Conservation (phyloP, 768 basidiomycete species). For the Mycena alexandri region DNA sequence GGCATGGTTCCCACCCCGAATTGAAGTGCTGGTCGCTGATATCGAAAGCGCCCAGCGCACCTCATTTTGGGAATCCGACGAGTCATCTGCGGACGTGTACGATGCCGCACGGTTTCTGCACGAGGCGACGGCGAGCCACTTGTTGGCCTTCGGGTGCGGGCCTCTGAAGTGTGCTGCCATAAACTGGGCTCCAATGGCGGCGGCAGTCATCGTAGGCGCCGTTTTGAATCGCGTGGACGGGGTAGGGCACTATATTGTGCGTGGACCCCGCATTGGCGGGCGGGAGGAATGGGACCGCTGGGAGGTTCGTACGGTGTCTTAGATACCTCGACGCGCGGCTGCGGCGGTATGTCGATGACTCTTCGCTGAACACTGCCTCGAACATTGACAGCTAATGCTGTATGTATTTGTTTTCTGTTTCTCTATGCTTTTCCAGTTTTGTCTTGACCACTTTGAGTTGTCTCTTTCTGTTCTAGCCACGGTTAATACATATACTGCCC, state of each 20-base stretch:
- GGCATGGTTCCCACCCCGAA: neutral
- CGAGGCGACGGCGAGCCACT: slow-evolving; percentile 37
- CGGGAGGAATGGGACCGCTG: slow-evolving; percentile 63
- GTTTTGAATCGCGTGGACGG: slow-evolving; percentile 53
- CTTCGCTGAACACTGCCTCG: neutral
- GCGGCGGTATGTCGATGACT: neutral
- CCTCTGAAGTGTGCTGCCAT: slow-evolving; percentile 61
- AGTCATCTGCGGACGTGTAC: slow-evolving; percentile 48
- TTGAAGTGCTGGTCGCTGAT: slow-evolving; percentile 49
- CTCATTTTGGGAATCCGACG: slow-evolving; percentile 51
- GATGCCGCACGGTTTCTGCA: slow-evolving; percentile 55
- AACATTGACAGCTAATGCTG: slow-evolving; percentile 7
- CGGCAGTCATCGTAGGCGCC: slow-evolving; percentile 60
- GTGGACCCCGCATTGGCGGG: slow-evolving; percentile 49
- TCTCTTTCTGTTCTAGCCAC: neutral
- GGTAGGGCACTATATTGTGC: slow-evolving; percentile 42
- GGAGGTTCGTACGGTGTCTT: slow-evolving; percentile 37
- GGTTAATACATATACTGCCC: too few relatives aligned
- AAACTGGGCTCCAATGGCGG: slow-evolving; percentile 65
- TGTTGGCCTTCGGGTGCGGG: slow-evolving; percentile 64
- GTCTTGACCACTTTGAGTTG: neutral
- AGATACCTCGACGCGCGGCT: neutral
- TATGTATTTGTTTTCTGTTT: neutral
- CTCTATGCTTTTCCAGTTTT: neutral
- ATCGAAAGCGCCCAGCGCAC: slow-evolving; percentile 51